Conservation (phyloP, 2,329 filamentous ascomycete genomes). For the Claviceps maximensis region DNA sequence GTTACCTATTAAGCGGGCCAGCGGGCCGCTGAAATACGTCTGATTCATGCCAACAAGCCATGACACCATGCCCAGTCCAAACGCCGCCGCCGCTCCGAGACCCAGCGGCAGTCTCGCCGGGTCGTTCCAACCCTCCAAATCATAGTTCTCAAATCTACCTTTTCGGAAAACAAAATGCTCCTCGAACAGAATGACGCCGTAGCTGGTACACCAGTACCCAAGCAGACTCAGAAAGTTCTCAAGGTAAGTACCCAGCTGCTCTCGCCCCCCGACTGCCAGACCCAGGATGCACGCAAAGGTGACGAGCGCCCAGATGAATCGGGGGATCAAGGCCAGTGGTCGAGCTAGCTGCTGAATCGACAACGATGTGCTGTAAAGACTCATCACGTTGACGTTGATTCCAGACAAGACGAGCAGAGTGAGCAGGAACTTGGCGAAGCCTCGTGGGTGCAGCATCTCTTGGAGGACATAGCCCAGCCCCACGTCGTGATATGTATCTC, state of each 20-base stretch:
- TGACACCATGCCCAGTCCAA: constrained; percentile 26
- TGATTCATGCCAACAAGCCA: constrained; percentile 42
- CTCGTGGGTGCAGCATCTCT: constrained; percentile 28
- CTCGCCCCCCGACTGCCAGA: constrained; percentile 25
- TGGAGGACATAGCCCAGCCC: constrained; percentile 34
- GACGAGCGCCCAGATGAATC: constrained; percentile 26
- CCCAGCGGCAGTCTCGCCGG: constrained; percentile 27
- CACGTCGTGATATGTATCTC: constrained; percentile 20
- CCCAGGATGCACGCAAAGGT: constrained; percentile 27
- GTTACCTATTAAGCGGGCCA: constrained; percentile 40
- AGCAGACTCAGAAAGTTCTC: constrained; percentile 32
- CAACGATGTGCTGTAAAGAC: constrained; percentile 25
- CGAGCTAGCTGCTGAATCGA: constrained; percentile 27
- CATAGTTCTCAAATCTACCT: constrained; percentile 26
- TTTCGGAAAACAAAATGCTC: constrained; percentile 30
- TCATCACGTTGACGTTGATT: constrained; percentile 24
- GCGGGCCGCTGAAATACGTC: constrained; percentile 42
- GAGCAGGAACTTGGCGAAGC: constrained; percentile 32
- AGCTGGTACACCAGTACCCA: constrained; percentile 32
- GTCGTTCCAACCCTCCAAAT: constrained; percentile 31
- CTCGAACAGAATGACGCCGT: constrained; percentile 25
- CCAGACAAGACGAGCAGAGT: constrained; percentile 24
- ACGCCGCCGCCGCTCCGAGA: constrained; percentile 28
- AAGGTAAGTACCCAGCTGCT: constrained; percentile 26
- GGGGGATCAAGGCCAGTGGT: constrained; percentile 23